Base-by-base conservation (phyloP, 2,329 filamentous ascomycete species). In the Penicillium hordei region DNA sequence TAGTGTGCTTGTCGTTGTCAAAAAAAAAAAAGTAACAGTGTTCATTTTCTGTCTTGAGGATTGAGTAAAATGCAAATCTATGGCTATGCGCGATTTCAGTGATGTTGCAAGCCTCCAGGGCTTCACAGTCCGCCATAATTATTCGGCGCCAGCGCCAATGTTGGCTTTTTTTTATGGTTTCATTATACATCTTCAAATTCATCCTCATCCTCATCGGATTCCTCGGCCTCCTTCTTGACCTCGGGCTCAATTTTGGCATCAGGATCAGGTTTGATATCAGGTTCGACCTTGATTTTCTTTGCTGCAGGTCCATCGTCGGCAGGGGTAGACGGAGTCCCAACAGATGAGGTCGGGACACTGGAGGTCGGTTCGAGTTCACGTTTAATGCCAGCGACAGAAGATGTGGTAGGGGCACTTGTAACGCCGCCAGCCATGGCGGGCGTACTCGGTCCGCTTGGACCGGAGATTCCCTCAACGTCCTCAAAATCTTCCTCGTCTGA, bases 401-500 rank as follows among this genome's bases (percentile, higher is more conserved):
- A 58, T 6, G 63, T 57, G 4, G 59, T 49, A 5, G 72, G 66
- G 1, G 59, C 68, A 62, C 69, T 73, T 7, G 70, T 69, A 5
- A 70, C 69, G 3, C 66, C 66, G 12, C 59, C 58, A 8, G 53
- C 60, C 5, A 68, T 66, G 12, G 71, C 71, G 19, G 72, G 72
- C 17, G 72, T 76, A 8, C 64, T 68, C 5, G 74, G 69, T 23
- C 73, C 75, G 58, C 72, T 71, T 39, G 69, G 70, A 21, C 66
- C 72, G 15, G 74, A 72, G 12, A 71, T 66, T n/a, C 72, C 72
- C 7, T 71, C 72, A 7, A 80, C 74, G 42, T 80, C 78, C 60
- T 79, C 78, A 43, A 79, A 79, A 50, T 77, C 72, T 43, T 74
- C 74, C 42, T 76, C 74, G n/a, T 77, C 75, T 1, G 72, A 76